These are phyloP conservation scores for Aspergillus quadricinctus DNA, from an alignment of 2,329 filamentous ascomycete species.

Conservation along the genomic window DNA sequence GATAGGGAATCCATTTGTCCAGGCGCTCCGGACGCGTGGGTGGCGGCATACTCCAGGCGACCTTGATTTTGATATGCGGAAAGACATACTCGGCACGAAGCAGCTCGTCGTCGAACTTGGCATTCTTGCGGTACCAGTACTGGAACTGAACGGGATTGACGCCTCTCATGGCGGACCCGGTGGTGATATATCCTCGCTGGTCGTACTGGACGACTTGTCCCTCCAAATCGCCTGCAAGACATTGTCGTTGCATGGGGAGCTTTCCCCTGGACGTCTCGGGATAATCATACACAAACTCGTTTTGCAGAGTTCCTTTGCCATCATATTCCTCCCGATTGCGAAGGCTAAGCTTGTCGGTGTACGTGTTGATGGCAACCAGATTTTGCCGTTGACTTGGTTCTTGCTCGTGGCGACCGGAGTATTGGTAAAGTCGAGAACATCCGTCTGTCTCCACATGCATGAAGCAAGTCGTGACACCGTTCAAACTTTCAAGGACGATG, in stretches of 20 bases:
- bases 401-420: slow-evolving; percentile 39
- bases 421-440: slow-evolving; percentile 39
- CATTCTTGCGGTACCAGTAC: slow-evolving; percentile 52
- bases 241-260: slow-evolving; percentile 45
- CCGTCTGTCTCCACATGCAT: slow-evolving; percentile 36
- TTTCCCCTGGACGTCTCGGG: slow-evolving; percentile 23
- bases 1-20: slow-evolving; percentile 53
- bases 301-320: slow-evolving; percentile 30
- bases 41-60: slow-evolving; percentile 53
- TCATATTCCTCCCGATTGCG: slow-evolving; percentile 43
- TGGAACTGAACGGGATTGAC: slow-evolving; percentile 51
- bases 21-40: slow-evolving; percentile 47
- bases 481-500: slow-evolving; percentile 44
- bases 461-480: slow-evolving; percentile 49
- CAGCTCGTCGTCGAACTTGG: slow-evolving; percentile 52
- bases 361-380: slow-evolving; percentile 47
- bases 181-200: slow-evolving; percentile 50
- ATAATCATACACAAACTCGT: slow-evolving; percentile 49
- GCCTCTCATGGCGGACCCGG: slow-evolving; percentile 51
- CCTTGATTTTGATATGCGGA: slow-evolving; percentile 51
- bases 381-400: slow-evolving; percentile 21
- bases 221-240: slow-evolving; percentile 43
- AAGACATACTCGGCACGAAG: slow-evolving; percentile 53
- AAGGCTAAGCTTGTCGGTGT: slow-evolving; percentile 45
- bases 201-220: slow-evolving; percentile 52